Conservation (phyloP, 2,329 filamentous ascomycete species). For the Beauveria sp. region DNA sequence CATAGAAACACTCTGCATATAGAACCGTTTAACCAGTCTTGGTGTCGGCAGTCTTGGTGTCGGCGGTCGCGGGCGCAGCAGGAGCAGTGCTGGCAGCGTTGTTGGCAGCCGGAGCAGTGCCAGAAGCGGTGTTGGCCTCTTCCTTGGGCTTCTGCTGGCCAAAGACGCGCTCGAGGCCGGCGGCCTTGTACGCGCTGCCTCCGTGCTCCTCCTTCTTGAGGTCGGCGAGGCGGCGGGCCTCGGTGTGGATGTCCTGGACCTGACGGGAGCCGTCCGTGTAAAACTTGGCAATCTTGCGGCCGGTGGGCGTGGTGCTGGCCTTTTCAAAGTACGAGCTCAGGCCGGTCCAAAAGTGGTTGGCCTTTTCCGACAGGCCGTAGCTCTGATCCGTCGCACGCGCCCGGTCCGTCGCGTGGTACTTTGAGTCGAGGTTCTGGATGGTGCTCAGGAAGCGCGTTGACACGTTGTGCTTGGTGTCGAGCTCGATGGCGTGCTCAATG, state of each 20-base stretch:
- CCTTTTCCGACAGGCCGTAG: constrained; percentile 73
- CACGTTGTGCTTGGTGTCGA: constrained; percentile 86
- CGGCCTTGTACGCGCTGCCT: constrained; percentile 51
- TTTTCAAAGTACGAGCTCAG: constrained; percentile 91
- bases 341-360: constrained; percentile 55
- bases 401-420: constrained; percentile 82
- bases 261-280: constrained; percentile 81
- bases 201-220: constrained; percentile 66
- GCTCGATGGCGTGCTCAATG: constrained; percentile 73
- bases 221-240: constrained; percentile 81
- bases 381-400: constrained; percentile 76
- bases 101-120: constrained; percentile 14
- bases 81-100: constrained; percentile 9
- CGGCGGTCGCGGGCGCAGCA: background rate
- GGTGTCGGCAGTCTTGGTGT: constrained; percentile 13
- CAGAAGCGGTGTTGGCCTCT: constrained; percentile 19
- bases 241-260: constrained; percentile 86
- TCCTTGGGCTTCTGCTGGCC: constrained; percentile 45
- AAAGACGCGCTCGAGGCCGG: constrained; percentile 50
- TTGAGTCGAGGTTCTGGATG: constrained; percentile 69
- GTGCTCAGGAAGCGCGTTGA: constrained; percentile 70
- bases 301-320: constrained; percentile 77
- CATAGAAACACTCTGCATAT: too few relatives aligned
- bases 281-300: constrained; percentile 80
- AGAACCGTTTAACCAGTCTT: constrained; percentile 7